These are phyloP conservation scores for Gymnopilus junonius DNA, from an alignment of 768 basidiomycete genomes.

Conservation along the genomic window DNA sequence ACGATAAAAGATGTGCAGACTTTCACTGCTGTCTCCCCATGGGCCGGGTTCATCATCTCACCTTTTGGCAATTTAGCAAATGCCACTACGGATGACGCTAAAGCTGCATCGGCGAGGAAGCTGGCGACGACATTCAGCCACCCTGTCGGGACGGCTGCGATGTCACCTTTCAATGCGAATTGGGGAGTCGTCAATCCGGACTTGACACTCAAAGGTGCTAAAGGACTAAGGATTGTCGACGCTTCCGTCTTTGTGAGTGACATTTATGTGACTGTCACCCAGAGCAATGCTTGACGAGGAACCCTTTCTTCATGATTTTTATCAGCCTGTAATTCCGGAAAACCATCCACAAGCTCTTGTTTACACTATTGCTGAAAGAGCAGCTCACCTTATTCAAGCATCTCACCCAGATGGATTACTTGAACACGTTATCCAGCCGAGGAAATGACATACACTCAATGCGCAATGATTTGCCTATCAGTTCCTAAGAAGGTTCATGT, in stretches of 20 bases:
- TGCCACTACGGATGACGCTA: too few relatives aligned
- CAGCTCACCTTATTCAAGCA: not conserved
- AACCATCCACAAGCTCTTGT: slow-evolving; percentile 1
- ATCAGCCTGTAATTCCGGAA: not conserved
- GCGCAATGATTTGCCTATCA: too few relatives aligned
- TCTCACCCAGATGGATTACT: too few relatives aligned
- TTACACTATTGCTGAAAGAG: slow-evolving; percentile 4
- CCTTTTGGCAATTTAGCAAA: too few relatives aligned
- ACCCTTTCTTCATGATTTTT: not conserved
- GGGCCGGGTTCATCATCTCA: too few relatives aligned
- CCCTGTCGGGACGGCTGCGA: slow-evolving; percentile 28
- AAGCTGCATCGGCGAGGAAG: too few relatives aligned
- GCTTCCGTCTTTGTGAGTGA: slow-evolving; percentile 13
- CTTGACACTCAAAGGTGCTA: slow-evolving; percentile 31
- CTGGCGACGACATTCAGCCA: slow-evolving; percentile 26
- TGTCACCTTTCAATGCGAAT: slow-evolving; percentile 24
- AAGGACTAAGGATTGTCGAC: slow-evolving; percentile 38
- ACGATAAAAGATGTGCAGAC: slow-evolving; percentile 1
- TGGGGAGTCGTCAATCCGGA: slow-evolving; percentile 35
- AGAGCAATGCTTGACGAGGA: not conserved
- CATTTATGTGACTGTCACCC: not conserved
- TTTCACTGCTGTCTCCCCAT: not conserved
- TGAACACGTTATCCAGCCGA: too few relatives aligned
- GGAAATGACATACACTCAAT: too few relatives aligned
- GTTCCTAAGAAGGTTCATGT: too few relatives aligned